Base-by-base conservation (phyloP, 345 rosid genomes). In the Sisymbrium irio region DNA sequence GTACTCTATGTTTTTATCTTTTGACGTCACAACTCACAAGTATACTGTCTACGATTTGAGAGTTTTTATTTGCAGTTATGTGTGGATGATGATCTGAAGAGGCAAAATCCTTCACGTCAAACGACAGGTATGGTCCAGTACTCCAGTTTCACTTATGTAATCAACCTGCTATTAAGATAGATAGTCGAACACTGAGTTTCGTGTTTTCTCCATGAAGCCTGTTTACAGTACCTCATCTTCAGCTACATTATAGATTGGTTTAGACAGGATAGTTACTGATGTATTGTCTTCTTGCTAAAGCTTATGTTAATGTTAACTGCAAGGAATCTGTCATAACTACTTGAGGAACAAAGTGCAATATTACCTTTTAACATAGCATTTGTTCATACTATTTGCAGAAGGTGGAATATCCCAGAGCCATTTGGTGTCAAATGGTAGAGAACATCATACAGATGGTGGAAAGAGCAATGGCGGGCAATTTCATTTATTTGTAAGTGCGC, bases 401-500 rank as follows among this genome's bases (percentile, higher is more conserved):
- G 77, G 74, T 75, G 91, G 90, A 25, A 40, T 76, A 62, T 67
- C 88, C 51, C 89, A 86, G 78, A 89, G 81, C 81, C 82, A 74
- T 10, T 54, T 49, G 55, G 62, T 77, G 68, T 72, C 88, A 18
- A 83, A 71, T 80, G 82, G 81, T 74, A 84, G 79, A 70, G 93
- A 86, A 51, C 67, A 70, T 56, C 89, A 83, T 37, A 54, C 71
- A 51, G 99, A 87, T 73, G 82, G 77, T 77, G 96, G 80, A 71
- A 92, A 90, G 81, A 65, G 78, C 62, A 86, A 85, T 76, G 80
- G 82, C 32, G 77, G 86, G 50, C 83, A 85, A 7, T 72, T 96
- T 67, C 87, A 87, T 78, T 78, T 95, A 67, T 87, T 79, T 65
- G 86, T 89, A 59, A 83, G 88, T 67, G 99, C 88, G 37, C 81